These are phyloP conservation scores for Candida easanensis DNA, from an alignment of 805 yeast species.

Conservation along the genomic window DNA sequence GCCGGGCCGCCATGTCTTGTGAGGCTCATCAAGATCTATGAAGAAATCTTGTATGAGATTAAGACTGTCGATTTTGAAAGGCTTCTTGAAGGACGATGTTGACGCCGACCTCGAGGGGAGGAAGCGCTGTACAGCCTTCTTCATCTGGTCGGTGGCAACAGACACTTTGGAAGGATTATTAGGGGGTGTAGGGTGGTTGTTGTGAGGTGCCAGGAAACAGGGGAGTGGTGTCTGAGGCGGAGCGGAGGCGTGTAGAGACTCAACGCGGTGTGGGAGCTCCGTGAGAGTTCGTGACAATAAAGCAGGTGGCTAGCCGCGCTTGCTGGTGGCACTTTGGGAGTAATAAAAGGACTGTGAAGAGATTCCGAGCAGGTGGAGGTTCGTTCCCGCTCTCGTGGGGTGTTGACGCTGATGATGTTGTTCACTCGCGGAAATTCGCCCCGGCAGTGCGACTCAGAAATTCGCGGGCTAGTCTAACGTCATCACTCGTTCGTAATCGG, in stretches of 20 bases:
- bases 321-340: too few relatives aligned
- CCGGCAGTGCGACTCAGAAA: background rate
- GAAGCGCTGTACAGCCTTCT: constrained; percentile 27
- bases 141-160: constrained; percentile 16
- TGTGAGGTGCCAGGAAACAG: too few relatives aligned
- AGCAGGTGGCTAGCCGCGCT: too few relatives aligned
- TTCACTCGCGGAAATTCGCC: background rate
- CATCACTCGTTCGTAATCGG: too few relatives aligned
- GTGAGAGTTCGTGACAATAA: too few relatives aligned
- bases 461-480: background rate
- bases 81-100: constrained; percentile 20
- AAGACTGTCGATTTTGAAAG: constrained; percentile 24
- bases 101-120: constrained; percentile 24
- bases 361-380: too few relatives aligned
- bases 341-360: too few relatives aligned
- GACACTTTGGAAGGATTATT: background rate
- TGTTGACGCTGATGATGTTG: background rate
- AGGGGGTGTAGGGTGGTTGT: background rate
- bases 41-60: constrained; percentile 60
- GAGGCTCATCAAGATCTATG: constrained; percentile 71
- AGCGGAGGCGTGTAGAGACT: too few relatives aligned
- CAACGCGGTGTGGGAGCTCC: too few relatives aligned
- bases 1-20: constrained; percentile 75
- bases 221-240: too few relatives aligned
- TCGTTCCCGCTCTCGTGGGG: too few relatives aligned